Conservation (phyloP, 179 eudicot species). For the Drosera spatulata region DNA sequence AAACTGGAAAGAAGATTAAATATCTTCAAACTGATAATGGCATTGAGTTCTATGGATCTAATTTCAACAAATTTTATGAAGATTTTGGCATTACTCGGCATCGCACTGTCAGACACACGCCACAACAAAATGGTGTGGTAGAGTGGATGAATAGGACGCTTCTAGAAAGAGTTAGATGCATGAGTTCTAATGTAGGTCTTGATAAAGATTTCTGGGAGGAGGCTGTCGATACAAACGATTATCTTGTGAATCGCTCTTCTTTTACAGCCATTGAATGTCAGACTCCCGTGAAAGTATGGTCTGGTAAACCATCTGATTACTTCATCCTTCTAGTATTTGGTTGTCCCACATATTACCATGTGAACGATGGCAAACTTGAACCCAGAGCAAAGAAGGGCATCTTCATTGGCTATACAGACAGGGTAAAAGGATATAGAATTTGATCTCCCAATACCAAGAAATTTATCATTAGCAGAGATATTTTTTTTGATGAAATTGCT, state of each 20-base stretch:
- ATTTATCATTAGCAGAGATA: neutral
- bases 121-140: slow-evolving; percentile 10
- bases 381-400: neutral
- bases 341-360: slow-evolving; percentile 6
- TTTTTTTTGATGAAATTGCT: slow-evolving; percentile 1
- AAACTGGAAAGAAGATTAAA: slow-evolving; percentile 11
- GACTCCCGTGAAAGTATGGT: slow-evolving; percentile 6
- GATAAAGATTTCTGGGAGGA: slow-evolving; percentile 1
- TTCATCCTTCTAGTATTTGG: slow-evolving; percentile 2
- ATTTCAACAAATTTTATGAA: slow-evolving; percentile 2
- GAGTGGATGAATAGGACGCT: slow-evolving; percentile 2
- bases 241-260: slow-evolving; percentile 2
- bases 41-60: slow-evolving; percentile 9
- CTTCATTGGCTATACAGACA: neutral
- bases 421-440: neutral
- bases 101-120: slow-evolving; percentile 1
- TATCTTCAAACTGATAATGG: slow-evolving; percentile 11
- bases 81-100: slow-evolving; percentile 11
- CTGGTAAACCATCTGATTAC: slow-evolving; percentile 3
- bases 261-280: neutral
- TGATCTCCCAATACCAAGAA: neutral
- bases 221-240: neutral
- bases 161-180: neutral
- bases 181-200: slow-evolving; percentile 1
- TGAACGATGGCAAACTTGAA: slow-evolving; percentile 1